Base-by-base conservation (phyloP, 495 filamentous ascomycete species). In the Thermochaetoides thermophila region DNA sequence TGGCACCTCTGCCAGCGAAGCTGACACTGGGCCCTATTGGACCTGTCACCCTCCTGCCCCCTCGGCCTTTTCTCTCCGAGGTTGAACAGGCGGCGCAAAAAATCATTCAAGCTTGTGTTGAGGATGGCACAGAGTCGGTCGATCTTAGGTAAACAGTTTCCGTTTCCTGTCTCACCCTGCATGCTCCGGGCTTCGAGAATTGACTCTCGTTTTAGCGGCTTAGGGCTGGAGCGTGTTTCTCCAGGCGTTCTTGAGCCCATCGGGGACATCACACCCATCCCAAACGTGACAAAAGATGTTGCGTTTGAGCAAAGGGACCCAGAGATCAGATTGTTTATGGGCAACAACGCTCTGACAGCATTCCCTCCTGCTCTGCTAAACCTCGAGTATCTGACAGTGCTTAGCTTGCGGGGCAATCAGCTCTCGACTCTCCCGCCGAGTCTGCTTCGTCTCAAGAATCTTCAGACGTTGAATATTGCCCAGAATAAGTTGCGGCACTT, bases 331-430 rank as follows among this genome's bases (percentile, higher is more conserved):
- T 46, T 89, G 8, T 82, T 71, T 41, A 60, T 86, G 1, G 60
- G 71, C 1, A 63, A 59, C 7, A 86, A 85, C 42, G 48, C 52
- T 4, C 67, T 89, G 3, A 38, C 36, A 0, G 45, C 44, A 12
- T 52, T 73, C 4, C 73, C 74, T 1, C 36, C 39, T n/a, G 60
- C 55, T 25, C 39, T 79, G 4, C 63, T 73, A 43, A 60, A 61
- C 32, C 46, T 79, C 4, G 50, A 70, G 21, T 49, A 69, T 37
- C 53, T 89, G 20, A 74, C 66, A 3, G 71, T 79, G 7, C 68
- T 92, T 19, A 83, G 69, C 48, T 56, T 92, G 31, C 76, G 84
- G 4, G 69, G 63, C 36, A 91, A 87, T 52, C 46, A 66, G 18
- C 60, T 92, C 6, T 55, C 48, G 0, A 66, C 75, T 22, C 57